Percentiles rank a stretch among this genome's conserved stretches.
Conservation (phyloP, 768 basidiomycete genomes). For the Tricholoma hemisulphureum region DNA sequence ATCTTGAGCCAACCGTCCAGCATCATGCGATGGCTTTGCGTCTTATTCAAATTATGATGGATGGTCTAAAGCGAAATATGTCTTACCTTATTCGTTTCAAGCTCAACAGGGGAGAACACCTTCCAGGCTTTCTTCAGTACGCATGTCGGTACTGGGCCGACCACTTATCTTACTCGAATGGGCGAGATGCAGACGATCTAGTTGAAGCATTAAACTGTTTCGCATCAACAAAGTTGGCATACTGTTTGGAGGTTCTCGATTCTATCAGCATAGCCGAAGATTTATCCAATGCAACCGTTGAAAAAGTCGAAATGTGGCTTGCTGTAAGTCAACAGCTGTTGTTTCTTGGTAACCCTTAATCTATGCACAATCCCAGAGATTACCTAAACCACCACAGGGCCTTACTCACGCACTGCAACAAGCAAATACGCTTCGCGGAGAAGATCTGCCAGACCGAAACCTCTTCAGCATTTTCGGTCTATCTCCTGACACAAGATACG, state of each 20-base stretch:
- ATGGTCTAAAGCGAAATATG: slow-evolving; percentile 15
- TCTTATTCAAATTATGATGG: slow-evolving; percentile 13
- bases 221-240: slow-evolving; percentile 9
- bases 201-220: slow-evolving; percentile 3
- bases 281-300: slow-evolving; percentile 1
- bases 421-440: slow-evolving; percentile 1
- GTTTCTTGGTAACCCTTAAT: not conserved
- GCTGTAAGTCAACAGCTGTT: not conserved
- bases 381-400: not conserved
- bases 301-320: slow-evolving; percentile 11
- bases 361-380: not conserved
- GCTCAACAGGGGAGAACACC: slow-evolving; percentile 9
- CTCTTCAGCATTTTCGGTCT: slow-evolving; percentile 13
- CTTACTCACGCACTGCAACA: not conserved
- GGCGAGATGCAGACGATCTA: slow-evolving; percentile 5
- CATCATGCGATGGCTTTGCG: slow-evolving; percentile 10
- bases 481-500: slow-evolving; percentile 9
- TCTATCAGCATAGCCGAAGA: slow-evolving; percentile 11
- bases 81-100: slow-evolving; percentile 16
- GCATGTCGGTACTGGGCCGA: slow-evolving; percentile 17
- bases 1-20: slow-evolving; percentile 14
- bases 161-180: slow-evolving; percentile 9
- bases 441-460: slow-evolving; percentile 1
- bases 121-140: slow-evolving; percentile 12
- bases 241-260: slow-evolving; percentile 15